These are phyloP conservation scores for Claviceps humidiphila DNA, from an alignment of 2,329 filamentous ascomycete genomes.

Conservation along the genomic window DNA sequence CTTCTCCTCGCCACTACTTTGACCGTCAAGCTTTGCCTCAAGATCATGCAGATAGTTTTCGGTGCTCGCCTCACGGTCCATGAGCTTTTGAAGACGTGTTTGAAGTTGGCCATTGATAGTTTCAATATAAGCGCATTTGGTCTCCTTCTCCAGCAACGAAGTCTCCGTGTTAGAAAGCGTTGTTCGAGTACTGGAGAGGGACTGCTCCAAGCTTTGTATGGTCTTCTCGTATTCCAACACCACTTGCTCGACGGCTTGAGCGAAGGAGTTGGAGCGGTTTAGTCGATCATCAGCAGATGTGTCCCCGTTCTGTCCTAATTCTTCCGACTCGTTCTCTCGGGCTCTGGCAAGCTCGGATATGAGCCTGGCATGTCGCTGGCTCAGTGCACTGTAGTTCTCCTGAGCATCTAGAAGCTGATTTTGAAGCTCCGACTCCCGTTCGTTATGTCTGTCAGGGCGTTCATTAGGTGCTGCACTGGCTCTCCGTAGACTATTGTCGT, in stretches of 20 bases:
- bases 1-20: constrained; percentile 84
- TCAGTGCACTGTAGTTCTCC: constrained; percentile 86
- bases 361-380: constrained; percentile 85
- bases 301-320: constrained; percentile 41
- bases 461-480: constrained; percentile 45
- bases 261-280: constrained; percentile 91
- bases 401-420: constrained; percentile 86
- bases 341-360: constrained; percentile 88
- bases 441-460: constrained; percentile 63
- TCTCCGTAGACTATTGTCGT: constrained; percentile 41
- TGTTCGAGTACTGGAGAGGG: constrained; percentile 73
- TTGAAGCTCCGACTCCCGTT: constrained; percentile 80
- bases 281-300: constrained; percentile 69
- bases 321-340: constrained; percentile 52
- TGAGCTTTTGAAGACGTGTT: constrained; percentile 76
- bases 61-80: constrained; percentile 82
- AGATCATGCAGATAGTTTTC: constrained; percentile 88
- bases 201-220: constrained; percentile 84
- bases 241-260: constrained; percentile 88
- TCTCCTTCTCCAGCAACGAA: constrained; percentile 79
- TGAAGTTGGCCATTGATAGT: constrained; percentile 86
- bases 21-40: constrained; percentile 79
- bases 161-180: constrained; percentile 79
- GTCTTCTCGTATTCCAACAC: constrained; percentile 98
- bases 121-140: constrained; percentile 83